Conservation (phyloP, 2,329 filamentous ascomycete species). For the Neopestalotiopsis clavispora region DNA sequence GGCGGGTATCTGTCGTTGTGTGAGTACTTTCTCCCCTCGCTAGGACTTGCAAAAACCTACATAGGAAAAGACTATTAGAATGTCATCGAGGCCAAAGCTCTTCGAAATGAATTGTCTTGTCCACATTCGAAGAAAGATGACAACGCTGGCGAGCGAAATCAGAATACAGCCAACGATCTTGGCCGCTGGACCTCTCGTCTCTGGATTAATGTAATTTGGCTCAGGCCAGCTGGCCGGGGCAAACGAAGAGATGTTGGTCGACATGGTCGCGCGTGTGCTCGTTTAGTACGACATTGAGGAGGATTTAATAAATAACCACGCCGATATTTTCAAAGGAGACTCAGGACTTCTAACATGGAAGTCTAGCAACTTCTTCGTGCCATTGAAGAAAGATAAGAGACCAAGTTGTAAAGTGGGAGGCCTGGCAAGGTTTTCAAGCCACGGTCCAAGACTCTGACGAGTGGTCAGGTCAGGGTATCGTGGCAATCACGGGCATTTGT, state of each 20-base stretch:
- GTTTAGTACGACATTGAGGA: not conserved
- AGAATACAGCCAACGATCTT: slow-evolving; percentile 30
- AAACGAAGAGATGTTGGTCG: slow-evolving; percentile 22
- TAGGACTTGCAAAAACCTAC: slow-evolving; percentile 26
- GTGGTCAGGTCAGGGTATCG: not conserved
- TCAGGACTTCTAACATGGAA: too few species aligned
- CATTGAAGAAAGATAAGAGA: not conserved
- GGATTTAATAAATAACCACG: not conserved
- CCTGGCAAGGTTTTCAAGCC: not conserved
- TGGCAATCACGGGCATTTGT: not conserved
- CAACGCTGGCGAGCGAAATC: slow-evolving; percentile 28
- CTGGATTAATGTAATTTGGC: slow-evolving; percentile 34
- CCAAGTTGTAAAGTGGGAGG: not conserved
- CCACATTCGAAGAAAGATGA: slow-evolving; percentile 35
- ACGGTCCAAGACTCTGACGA: not conserved
- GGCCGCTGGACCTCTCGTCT: slow-evolving; percentile 32
- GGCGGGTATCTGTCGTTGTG: slow-evolving; percentile 31
- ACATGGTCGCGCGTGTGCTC: slow-evolving; percentile 22
- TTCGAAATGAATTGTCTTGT: slow-evolving; percentile 35
- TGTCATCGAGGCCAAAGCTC: slow-evolving; percentile 38
- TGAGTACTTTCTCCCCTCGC: not conserved
- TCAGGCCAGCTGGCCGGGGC: slow-evolving; percentile 33
- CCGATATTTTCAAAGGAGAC: too few species aligned
- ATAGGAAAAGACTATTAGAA: slow-evolving; percentile 41
- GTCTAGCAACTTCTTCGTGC: not conserved